phyloP scores from a whole-genome alignment of 345 rosid species.

The Gossypium herbaceum region DNA sequence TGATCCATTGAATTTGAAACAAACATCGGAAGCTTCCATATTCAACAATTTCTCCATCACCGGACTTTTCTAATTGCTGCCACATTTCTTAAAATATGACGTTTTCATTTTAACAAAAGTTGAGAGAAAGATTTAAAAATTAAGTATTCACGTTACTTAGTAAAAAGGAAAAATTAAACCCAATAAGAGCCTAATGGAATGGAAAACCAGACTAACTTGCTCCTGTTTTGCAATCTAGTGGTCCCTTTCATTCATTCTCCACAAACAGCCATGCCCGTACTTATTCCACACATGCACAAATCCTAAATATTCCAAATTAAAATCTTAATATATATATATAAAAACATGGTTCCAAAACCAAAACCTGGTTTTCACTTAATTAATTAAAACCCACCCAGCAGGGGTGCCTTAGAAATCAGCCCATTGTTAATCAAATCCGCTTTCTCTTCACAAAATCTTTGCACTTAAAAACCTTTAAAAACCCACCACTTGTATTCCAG shows the following conservation, averaged over 20 bases:
- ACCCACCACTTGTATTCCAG: not conserved
- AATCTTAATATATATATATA: not conserved
- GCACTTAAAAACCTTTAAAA: not conserved
- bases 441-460: not conserved
- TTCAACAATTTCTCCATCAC: too few species aligned
- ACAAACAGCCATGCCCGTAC: not conserved
- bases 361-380: not conserved
- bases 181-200: not conserved
- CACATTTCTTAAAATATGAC: too few species aligned
- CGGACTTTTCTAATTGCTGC: too few species aligned
- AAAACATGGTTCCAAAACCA: not conserved
- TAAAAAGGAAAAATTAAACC: not conserved
- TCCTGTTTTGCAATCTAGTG: not conserved
- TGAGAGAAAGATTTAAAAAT: too few species aligned
- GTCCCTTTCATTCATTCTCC: not conserved
- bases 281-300: not conserved
- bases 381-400: too few species aligned
- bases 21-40: not conserved
- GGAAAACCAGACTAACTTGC: not conserved
- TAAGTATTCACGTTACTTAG: too few species aligned
- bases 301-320: not conserved
- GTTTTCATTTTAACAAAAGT: too few species aligned
- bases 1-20: not conserved
- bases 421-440: slow-evolving; percentile 3
- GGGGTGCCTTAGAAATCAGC: not conserved